Evolutionary conservation across 345 rosid species (phyloP).

Genomic region (Camelina laxa): DNA sequence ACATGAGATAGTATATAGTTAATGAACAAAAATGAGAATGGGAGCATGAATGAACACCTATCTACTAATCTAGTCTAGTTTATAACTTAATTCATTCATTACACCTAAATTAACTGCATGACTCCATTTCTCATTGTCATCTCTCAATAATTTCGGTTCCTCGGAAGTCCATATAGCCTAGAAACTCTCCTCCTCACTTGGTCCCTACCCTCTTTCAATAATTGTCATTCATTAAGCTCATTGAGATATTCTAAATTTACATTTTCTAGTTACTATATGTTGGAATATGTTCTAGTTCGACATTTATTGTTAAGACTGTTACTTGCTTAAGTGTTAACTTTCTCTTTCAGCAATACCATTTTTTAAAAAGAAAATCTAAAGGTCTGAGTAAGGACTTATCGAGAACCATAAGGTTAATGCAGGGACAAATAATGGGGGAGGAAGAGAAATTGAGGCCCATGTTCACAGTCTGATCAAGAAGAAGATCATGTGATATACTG

Average conservation of each 20-base stretch:
- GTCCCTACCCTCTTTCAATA: conserved; percentile 31
- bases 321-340: neutral
- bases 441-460: conserved; percentile 40
- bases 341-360: no score
- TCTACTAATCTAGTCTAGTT: conserved; percentile 37
- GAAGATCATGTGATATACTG: conserved; percentile 34
- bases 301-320: neutral
- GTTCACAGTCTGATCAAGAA: conserved; percentile 30
- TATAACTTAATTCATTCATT: conserved; percentile 13
- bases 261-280: neutral
- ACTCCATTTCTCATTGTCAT: conserved; percentile 7
- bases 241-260: neutral
- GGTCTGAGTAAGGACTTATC: conserved; percentile 28
- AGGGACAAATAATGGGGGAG: conserved; percentile 37
- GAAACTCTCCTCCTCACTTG: conserved; percentile 26
- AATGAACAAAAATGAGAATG: conserved; percentile 18
- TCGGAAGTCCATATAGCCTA: conserved; percentile 12
- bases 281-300: neutral
- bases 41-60: conserved; percentile 11
- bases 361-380: neutral
- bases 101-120: neutral
- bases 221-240: conserved; percentile 25
- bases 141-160: conserved; percentile 18
- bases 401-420: conserved; percentile 24
- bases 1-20: neutral